These are phyloP conservation scores for Megacollybia platyphylla DNA, from an alignment of 1,284 basidiomycete genomes.

Conservation along the genomic window DNA sequence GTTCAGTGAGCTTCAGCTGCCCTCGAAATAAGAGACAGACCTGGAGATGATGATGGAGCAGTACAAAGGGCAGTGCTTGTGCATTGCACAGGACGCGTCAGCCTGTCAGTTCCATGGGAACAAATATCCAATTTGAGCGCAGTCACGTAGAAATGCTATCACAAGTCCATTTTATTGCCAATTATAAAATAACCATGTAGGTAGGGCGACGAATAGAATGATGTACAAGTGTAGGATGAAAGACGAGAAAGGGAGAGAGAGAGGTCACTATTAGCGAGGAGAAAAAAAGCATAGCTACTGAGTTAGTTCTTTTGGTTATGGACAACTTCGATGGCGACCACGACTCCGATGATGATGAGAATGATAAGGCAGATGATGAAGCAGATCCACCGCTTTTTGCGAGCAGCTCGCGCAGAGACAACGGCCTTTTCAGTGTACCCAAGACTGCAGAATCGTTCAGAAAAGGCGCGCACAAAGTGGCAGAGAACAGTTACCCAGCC, in stretches of 20 bases:
- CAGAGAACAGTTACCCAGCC: constrained; percentile 48
- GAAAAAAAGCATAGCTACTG: constrained; percentile 9
- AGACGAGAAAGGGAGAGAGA: neutral
- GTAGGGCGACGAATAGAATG: neutral
- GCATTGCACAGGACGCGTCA: no score
- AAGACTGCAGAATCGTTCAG: constrained; percentile 32
- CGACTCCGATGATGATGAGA: constrained; percentile 49
- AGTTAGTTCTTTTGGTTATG: constrained; percentile 17
- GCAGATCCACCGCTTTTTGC: constrained; percentile 92
- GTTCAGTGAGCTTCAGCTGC: no score
- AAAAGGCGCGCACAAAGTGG: constrained; percentile 7
- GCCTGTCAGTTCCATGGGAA: constrained; percentile 5
- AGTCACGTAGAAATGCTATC: no score
- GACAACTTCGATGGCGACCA: constrained; percentile 44
- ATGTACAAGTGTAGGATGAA: neutral
- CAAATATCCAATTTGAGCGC: neutral
- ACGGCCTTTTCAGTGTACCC: constrained; percentile 81
- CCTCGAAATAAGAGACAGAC: no score
- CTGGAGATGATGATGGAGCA: no score
- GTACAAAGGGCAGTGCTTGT: no score
- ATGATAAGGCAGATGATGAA: constrained; percentile 61
- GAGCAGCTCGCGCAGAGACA: constrained; percentile 74
- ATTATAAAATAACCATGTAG: no score
- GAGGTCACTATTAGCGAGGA: neutral
- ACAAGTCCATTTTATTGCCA: no score